Evolutionary conservation across 2,329 filamentous ascomycete genomes (phyloP).

Genomic region (Oidium heveae): DNA sequence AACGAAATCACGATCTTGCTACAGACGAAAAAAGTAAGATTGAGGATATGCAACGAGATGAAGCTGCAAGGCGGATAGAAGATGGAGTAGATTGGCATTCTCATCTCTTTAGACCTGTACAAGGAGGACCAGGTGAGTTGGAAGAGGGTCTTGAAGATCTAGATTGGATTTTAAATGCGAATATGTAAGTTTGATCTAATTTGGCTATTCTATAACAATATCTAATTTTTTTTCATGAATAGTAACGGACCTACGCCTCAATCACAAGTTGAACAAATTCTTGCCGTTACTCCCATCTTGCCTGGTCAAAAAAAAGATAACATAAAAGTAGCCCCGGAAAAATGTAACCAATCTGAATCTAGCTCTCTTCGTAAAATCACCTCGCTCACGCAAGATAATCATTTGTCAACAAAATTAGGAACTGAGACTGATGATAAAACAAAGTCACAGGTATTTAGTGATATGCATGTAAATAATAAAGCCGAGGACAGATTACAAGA

Average conservation of each 20-base stretch:
- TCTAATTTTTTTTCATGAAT: slow-evolving; percentile 3
- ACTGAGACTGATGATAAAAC: no score
- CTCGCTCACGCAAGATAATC: no score
- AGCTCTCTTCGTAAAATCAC: no score
- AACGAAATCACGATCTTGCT: slow-evolving; percentile 64
- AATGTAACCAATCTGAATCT: no score
- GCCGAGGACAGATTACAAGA: no score
- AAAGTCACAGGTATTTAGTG: no score
- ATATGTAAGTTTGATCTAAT: slow-evolving; percentile 33
- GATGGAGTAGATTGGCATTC: slow-evolving; percentile 73
- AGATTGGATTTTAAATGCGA: slow-evolving; percentile 82
- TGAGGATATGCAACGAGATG: slow-evolving; percentile 74
- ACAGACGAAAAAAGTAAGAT: slow-evolving; percentile 94
- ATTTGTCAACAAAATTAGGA: no score
- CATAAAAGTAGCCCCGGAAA: not conserved
- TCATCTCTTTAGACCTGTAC: slow-evolving; percentile 54
- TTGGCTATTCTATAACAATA: not conserved
- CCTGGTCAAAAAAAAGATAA: slow-evolving; percentile 35
- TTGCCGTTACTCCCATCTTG: slow-evolving; percentile 65
- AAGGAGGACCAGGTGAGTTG: slow-evolving; percentile 39
- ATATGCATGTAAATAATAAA: no score
- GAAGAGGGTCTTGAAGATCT: slow-evolving; percentile 72
- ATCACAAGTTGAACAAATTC: slow-evolving; percentile 55
- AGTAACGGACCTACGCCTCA: slow-evolving; percentile 40
- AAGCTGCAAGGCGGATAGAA: slow-evolving; percentile 55